Percentiles rank a stretch among this genome's conserved stretches.
phyloP scores from a whole-genome alignment of 148 eudicot genomes.

The Dianthus caryophyllus region DNA sequence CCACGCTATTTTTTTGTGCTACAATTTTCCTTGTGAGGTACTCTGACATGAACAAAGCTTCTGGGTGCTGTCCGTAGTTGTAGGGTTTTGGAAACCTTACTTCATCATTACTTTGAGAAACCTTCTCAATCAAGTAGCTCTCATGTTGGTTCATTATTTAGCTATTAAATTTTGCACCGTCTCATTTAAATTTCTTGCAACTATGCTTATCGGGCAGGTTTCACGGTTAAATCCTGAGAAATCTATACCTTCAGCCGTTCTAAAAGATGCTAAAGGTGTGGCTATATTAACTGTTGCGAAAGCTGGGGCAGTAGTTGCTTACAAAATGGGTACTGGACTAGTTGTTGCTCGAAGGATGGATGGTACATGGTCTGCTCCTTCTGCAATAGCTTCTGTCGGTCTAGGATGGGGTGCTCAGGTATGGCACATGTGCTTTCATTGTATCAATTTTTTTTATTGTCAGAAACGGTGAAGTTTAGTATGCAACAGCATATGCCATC shows the following conservation, averaged over 20 bases:
- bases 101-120: neutral
- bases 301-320: constrained; percentile 72
- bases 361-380: constrained; percentile 99
- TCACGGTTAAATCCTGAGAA: constrained; percentile 82
- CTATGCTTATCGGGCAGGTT: constrained; percentile 41
- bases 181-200: constrained; percentile 4
- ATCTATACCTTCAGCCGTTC: constrained; percentile 77
- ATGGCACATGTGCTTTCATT: constrained; percentile 14
- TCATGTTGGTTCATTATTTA: neutral
- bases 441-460: neutral
- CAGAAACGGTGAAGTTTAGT: neutral
- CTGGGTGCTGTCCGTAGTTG: neutral
- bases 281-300: constrained; percentile 96
- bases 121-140: constrained; percentile 7
- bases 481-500: neutral
- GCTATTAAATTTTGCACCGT: neutral
- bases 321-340: constrained; percentile 95
- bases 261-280: constrained; percentile 86
- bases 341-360: constrained; percentile 90
- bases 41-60: neutral
- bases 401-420: constrained; percentile 99
- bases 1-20: neutral
- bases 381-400: constrained; percentile 89
- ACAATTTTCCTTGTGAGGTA: neutral
- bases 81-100: neutral